Conservation (phyloP, 208 protist species). For the Trypanosoma avium region DNA sequence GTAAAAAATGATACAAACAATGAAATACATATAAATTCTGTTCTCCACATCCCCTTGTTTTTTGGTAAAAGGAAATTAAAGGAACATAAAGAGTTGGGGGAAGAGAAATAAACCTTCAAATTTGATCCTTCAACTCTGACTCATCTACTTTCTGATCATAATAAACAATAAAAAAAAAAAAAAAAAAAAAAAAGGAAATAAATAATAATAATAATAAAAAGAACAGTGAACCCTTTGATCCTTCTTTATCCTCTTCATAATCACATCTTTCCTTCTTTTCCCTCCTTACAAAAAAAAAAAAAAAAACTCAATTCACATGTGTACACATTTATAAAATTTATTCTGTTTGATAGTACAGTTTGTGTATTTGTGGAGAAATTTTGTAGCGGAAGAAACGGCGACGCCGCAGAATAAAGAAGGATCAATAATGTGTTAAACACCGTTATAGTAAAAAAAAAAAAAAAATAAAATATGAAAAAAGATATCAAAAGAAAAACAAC, state of each 20-base stretch:
- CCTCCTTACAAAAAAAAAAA: not conserved
- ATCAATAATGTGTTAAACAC: too few relatives aligned
- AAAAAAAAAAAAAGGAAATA: not conserved
- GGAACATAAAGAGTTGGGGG: too few relatives aligned
- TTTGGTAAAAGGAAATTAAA: too few relatives aligned
- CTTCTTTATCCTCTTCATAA: not conserved
- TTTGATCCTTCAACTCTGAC: too few relatives aligned
- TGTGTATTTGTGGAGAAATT: too few relatives aligned
- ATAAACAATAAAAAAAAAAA: not conserved
- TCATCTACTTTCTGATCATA: too few relatives aligned
- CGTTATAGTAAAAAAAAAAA: conserved; percentile 2
- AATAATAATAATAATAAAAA: not conserved
- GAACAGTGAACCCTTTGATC: not conserved
- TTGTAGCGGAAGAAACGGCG: not conserved
- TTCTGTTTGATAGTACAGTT: too few relatives aligned
- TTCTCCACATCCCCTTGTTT: too few relatives aligned
- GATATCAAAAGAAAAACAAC: conserved; percentile 18
- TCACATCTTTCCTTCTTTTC: not conserved
- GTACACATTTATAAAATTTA: too few relatives aligned
- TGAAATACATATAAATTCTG: not conserved
- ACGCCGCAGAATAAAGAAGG: too few relatives aligned
- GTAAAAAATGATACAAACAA: not conserved
- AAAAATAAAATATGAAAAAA: conserved; percentile 16
- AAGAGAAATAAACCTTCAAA: too few relatives aligned
- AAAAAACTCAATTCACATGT: not conserved